phyloP scores from a whole-genome alignment of 176 grass and related monocot species.

The Echinochloa phyllopogon region DNA sequence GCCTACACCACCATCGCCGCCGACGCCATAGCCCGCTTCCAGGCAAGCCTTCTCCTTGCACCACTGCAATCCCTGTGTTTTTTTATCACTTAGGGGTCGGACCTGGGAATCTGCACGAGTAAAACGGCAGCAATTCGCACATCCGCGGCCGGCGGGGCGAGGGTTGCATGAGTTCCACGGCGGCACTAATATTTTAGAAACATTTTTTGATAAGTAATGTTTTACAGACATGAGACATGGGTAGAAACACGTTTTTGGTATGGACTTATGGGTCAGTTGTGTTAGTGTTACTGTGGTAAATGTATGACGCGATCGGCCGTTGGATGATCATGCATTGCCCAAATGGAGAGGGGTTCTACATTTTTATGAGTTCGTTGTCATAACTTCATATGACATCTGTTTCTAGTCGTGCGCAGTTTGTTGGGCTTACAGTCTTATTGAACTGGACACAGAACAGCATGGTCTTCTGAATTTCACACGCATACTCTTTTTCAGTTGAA shows the following conservation, averaged over 20 bases:
- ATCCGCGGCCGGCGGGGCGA: not conserved
- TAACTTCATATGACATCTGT: not conserved
- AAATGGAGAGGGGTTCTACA: not conserved
- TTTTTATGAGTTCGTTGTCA: not conserved
- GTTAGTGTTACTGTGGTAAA: not conserved
- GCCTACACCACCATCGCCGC: slow-evolving; percentile 98
- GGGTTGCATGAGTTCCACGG: not conserved
- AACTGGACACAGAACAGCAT: not conserved
- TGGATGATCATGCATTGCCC: slow-evolving; percentile 2
- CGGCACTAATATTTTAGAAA: not conserved
- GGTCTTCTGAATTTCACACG: not conserved
- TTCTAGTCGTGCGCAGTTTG: not conserved
- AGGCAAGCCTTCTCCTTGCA: slow-evolving; percentile 50
- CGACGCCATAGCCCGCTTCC: slow-evolving; percentile 92
- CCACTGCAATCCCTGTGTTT: not conserved
- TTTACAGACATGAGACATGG: not conserved
- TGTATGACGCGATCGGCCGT: not conserved
- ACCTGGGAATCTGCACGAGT: not conserved
- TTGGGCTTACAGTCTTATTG: not conserved
- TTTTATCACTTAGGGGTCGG: not conserved
- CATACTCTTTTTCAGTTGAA: not conserved
- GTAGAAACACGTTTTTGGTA: slow-evolving; percentile 1
- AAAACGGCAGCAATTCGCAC: not conserved
- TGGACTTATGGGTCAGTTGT: not conserved
- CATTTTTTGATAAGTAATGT: not conserved